Conservation (phyloP, 2,329 filamentous ascomycete species). For the Fusarium sambucinum region DNA sequence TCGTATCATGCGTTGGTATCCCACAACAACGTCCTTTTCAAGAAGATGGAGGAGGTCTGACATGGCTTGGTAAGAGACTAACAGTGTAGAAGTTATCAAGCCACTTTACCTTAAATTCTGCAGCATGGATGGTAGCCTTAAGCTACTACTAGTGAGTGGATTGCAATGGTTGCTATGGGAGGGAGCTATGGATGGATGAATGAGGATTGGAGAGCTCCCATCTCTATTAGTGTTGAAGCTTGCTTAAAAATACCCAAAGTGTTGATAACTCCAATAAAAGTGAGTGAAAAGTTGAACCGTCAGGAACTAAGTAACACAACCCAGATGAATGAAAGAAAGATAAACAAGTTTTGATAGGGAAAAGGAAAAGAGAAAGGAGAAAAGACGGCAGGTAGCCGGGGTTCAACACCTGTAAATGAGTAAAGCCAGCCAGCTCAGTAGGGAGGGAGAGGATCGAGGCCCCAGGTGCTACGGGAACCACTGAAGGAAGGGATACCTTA, state of each 20-base stretch:
- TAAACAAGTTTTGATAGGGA: background rate
- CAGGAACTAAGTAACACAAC: background rate
- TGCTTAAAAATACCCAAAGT: background rate
- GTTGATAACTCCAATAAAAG: background rate
- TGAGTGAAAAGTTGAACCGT: background rate
- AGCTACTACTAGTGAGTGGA: slow-evolving; percentile 14
- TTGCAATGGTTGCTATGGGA: slow-evolving; percentile 18
- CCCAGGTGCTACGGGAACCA: slow-evolving; percentile 19
- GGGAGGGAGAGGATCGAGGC: background rate
- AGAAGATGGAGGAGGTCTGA: background rate
- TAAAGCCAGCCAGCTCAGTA: slow-evolving; percentile 13
- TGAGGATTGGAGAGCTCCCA: slow-evolving; percentile 1
- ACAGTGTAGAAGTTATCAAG: background rate
- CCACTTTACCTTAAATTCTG: background rate
- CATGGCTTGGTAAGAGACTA: background rate
- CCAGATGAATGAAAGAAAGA: background rate
- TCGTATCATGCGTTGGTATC: background rate
- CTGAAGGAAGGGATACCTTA: slow-evolving; percentile 7
- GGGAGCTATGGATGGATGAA: background rate
- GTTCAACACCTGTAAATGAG: slow-evolving; percentile 19
- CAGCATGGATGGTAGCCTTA: slow-evolving; percentile 7
- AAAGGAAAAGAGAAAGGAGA: slow-evolving; percentile 17
- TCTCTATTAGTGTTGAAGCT: slow-evolving; percentile 10
- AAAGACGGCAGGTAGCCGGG: background rate
- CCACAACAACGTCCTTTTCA: background rate